Percentiles rank a stretch among this genome's conserved stretches.
phyloP scores from a whole-genome alignment of 2,329 filamentous ascomycete genomes.

The Nigrospora sphaerica region DNA sequence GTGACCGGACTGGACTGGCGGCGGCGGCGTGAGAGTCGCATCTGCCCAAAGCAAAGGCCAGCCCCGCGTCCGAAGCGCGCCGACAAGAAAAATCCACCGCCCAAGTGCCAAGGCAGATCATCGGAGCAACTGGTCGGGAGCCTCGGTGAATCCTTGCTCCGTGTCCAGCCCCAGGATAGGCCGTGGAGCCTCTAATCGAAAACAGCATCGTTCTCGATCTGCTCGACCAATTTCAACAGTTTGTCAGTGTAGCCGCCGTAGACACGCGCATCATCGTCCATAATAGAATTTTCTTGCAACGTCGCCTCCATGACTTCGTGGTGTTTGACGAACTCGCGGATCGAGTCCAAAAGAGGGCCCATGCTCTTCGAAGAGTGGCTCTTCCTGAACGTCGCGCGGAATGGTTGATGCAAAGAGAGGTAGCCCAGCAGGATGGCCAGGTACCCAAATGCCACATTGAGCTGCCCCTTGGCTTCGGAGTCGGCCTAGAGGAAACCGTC shows the following conservation, averaged over 20 bases:
- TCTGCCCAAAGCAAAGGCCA: too few relatives aligned
- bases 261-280: constrained; percentile 22
- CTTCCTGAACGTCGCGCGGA: constrained; percentile 33
- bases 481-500: constrained; percentile 43
- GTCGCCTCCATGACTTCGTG: constrained; percentile 41
- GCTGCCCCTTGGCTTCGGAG: constrained; percentile 65
- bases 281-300: constrained; percentile 11
- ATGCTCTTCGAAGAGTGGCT: constrained; percentile 36
- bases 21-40: too few relatives aligned
- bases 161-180: too few relatives aligned
- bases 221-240: constrained; percentile 31
- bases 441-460: constrained; percentile 82
- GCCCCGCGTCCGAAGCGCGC: too few relatives aligned
- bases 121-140: too few relatives aligned
- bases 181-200: constrained; percentile 9
- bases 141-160: too few relatives aligned
- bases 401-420: constrained; percentile 53
- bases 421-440: constrained; percentile 79
- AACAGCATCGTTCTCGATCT: constrained; percentile 23
- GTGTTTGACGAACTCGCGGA: constrained; percentile 47
- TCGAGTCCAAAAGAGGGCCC: constrained; percentile 39
- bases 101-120: too few relatives aligned
- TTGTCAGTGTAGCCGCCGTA: constrained; percentile 27
- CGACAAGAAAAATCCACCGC: too few relatives aligned
- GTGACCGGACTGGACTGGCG: too few relatives aligned